Conservation (phyloP, 495 filamentous ascomycete genomes). For the Margaritispora aquatica region DNA sequence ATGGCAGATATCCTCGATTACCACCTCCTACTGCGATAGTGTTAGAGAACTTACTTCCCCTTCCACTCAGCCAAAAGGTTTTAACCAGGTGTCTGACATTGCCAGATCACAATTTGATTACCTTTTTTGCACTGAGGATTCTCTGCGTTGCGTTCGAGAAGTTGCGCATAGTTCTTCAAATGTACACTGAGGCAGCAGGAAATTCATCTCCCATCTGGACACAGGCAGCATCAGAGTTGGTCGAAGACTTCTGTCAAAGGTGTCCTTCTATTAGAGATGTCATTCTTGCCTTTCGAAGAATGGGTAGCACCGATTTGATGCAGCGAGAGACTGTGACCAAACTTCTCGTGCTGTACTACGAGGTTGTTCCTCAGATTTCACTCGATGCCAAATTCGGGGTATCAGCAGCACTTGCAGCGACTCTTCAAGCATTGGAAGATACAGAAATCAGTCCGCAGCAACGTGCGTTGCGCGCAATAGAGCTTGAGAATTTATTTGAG, state of each 20-base stretch:
- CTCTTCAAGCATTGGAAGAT: conserved; percentile 46
- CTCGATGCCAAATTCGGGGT: conserved; percentile 83
- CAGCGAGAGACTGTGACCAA: conserved; percentile 73
- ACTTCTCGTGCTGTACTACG: conserved; percentile 72
- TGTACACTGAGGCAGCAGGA: conserved; percentile 43
- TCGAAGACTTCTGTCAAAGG: conserved; percentile 68
- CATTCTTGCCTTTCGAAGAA: conserved; percentile 59
- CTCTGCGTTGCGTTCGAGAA: conserved; percentile 75
- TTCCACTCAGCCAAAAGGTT: conserved; percentile 68
- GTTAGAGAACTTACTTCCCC: conserved; percentile 82
- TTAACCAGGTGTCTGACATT: conserved; percentile 72
- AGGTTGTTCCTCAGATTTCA: conserved; percentile 72
- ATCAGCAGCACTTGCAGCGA: conserved; percentile 61
- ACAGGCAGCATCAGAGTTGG: conserved; percentile 55
- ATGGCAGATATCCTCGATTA: conserved; percentile 39
- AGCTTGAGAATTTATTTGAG: conserved; percentile 68
- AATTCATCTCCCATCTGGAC: conserved; percentile 50
- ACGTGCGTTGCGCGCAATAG: conserved; percentile 48
- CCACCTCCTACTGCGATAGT: conserved; percentile 72
- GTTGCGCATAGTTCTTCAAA: conserved; percentile 49
- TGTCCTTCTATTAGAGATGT: conserved; percentile 75
- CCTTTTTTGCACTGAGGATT: conserved; percentile 75
- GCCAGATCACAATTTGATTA: conserved; percentile 61
- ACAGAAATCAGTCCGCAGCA: conserved; percentile 38
- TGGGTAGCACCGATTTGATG: conserved; percentile 58